A percentile compares a stretch with the other conserved stretches of the same genome.
Evolutionary conservation across 2,329 filamentous ascomycete species (phyloP).

Genomic region (Pseudocercospora crystallina): DNA sequence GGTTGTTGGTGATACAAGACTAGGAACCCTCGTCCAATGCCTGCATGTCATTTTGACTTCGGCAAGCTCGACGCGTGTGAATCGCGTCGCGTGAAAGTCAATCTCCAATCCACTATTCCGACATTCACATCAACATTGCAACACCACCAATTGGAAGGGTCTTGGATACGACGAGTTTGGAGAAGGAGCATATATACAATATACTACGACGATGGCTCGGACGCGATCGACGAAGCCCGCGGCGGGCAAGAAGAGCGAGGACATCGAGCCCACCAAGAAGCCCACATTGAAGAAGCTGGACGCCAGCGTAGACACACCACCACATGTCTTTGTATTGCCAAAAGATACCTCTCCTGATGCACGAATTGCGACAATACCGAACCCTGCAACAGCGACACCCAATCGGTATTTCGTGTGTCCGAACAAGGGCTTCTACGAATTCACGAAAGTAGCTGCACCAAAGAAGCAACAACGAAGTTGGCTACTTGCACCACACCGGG

Average conservation of each 20-base stretch:
- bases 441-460: conserved; percentile 57
- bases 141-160: not conserved
- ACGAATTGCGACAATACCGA: conserved; percentile 56
- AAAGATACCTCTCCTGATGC: conserved; percentile 52
- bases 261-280: conserved; percentile 10
- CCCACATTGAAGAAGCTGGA: conserved; percentile 32
- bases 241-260: conserved; percentile 16
- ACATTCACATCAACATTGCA: not conserved
- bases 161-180: not conserved
- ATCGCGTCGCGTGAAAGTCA: conserved; percentile 13
- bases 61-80: conserved; percentile 8
- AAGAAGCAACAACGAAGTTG: conserved; percentile 53
- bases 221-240: conserved; percentile 32
- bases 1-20: conserved; percentile 5
- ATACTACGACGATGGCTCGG: conserved; percentile 20
- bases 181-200: not conserved
- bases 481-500: conserved; percentile 46
- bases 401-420: conserved; percentile 61
- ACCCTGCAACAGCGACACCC: conserved; percentile 51
- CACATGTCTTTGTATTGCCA: conserved; percentile 60
- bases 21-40: conserved; percentile 7
- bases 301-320: conserved; percentile 42
- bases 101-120: not conserved
- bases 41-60: too few relatives aligned
- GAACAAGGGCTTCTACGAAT: conserved; percentile 59